Evolutionary conservation across 805 yeast genomes (phyloP).

Genomic region (Zygotorulaspora chibaensis): DNA sequence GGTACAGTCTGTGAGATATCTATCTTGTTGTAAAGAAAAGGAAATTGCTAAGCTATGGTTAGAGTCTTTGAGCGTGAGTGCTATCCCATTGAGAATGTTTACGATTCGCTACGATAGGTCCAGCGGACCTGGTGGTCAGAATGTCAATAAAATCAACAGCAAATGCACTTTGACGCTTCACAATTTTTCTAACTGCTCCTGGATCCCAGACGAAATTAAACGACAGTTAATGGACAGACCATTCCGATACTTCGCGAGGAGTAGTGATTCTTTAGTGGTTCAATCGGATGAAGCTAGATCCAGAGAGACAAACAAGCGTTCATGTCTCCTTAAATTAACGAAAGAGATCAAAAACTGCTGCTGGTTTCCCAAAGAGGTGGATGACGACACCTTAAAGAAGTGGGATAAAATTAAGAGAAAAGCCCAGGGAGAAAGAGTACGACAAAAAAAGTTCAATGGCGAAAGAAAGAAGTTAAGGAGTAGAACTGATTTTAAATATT

Average conservation of each 20-base stretch:
- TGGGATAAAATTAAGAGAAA: conserved; percentile 43
- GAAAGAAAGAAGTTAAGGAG: conserved; percentile 38
- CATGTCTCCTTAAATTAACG: conserved; percentile 58
- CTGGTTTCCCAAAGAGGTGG: conserved; percentile 45
- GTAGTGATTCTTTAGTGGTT: conserved; percentile 50
- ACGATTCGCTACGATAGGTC: conserved; percentile 42
- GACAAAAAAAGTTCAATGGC: conserved; percentile 36
- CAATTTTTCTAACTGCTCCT: conserved; percentile 44
- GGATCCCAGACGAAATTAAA: conserved; percentile 58
- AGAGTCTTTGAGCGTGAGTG: conserved; percentile 40
- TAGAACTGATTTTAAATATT: conserved; percentile 8
- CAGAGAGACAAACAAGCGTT: conserved; percentile 50
- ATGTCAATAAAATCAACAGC: conserved; percentile 66
- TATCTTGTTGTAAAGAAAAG: not conserved
- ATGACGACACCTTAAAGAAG: conserved; percentile 42
- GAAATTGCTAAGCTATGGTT: conserved; percentile 33
- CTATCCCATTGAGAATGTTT: conserved; percentile 25
- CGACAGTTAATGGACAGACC: conserved; percentile 38
- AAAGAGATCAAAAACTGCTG: conserved; percentile 46
- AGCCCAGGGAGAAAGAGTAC: conserved; percentile 37
- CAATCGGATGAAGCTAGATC: conserved; percentile 59
- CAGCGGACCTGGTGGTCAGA: conserved; percentile 86
- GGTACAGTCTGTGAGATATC: not conserved
- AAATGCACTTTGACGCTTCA: conserved; percentile 55
- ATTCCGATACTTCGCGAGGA: conserved; percentile 52